Evolutionary conservation across 805 yeast species (phyloP), one percentile per base, ranked within the genome.

Genomic region (Grigorovia humatica): DNA sequence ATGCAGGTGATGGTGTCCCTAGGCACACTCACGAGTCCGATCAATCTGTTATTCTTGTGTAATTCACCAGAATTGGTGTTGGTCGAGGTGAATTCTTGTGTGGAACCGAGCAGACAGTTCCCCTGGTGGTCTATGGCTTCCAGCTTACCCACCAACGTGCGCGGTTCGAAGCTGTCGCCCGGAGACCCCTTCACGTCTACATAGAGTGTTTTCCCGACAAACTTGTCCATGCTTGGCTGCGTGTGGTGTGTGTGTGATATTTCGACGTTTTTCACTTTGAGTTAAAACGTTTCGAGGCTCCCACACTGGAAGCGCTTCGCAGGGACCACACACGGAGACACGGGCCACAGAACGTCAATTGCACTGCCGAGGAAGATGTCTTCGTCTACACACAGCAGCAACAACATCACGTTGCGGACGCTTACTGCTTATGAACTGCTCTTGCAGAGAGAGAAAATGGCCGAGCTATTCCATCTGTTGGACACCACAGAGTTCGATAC

Each of bases 11-110:
- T 72, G 4, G 78, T 66, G 1, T 57, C 55, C 49, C 69, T 65
- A 0, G 81, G 82, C 2, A 79, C 72, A 56, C 82, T 77, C n/a
- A 79, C 80, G 9, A 79, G 60, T 0, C 83, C 83, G 43, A 78
- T 57, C 46, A 70, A 71, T 55, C 83, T 66, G 15, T 32, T 32
- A 13, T 32, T 55, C 55, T 9, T 46, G 44, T 15, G 53, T 54
- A 1, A 48, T 43, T 32, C 50, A 54, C 75, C 79, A 12, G 53
- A 55, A 9, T 70, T 75, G 51, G 70, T 68, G 42, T 76, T 32
- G 2, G 38, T 13, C 5, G 15, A 5, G 38, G 38, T 32, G 15
- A 32, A 2, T 32, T 32, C 38, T 13, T 32, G 38, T 13, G 38
- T 32, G 15, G 38, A 9, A 9, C 38, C 70, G 20, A 75, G 54